These are phyloP conservation scores for Zea luxurians DNA, from an alignment of 176 grass and related monocot species.

Conservation along the genomic window DNA sequence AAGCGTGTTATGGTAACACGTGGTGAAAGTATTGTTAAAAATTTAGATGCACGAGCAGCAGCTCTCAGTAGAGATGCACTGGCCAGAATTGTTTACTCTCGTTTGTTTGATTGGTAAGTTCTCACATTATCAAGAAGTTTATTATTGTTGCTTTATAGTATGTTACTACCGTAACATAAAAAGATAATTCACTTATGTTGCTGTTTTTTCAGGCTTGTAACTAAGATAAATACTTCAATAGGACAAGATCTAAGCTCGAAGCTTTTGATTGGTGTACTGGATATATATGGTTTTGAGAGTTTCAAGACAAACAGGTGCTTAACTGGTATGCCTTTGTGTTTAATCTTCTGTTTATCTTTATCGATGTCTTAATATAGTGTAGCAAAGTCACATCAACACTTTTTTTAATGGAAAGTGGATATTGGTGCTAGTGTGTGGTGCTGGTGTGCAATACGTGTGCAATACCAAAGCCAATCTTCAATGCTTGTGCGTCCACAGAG, in stretches of 20 bases:
- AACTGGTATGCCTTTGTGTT: slow-evolving; percentile 83
- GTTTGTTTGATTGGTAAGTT: slow-evolving; percentile 94
- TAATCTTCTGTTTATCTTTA: slow-evolving; percentile 40
- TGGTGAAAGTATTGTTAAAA: slow-evolving; percentile 84
- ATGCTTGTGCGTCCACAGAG: no score
- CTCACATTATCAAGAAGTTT: slow-evolving; percentile 29
- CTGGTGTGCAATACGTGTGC: no score
- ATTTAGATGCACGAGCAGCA: slow-evolving; percentile 74
- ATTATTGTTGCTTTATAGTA: slow-evolving; percentile 17
- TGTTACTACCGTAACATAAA: neutral
- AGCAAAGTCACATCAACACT: neutral
- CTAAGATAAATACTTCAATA: slow-evolving; percentile 92
- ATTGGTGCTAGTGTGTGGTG: no score
- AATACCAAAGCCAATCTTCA: no score
- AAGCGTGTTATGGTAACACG: slow-evolving; percentile 90
- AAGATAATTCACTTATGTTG: slow-evolving; percentile 26
- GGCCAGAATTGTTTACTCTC: slow-evolving; percentile 92
- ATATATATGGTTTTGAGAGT: slow-evolving; percentile 99
- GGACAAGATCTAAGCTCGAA: slow-evolving; percentile 95
- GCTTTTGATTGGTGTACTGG: slow-evolving; percentile 87
- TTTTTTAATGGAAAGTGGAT: neutral
- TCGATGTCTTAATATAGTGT: neutral
- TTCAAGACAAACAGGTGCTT: slow-evolving; percentile 99
- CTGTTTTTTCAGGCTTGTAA: slow-evolving; percentile 70
- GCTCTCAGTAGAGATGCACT: slow-evolving; percentile 94